Conservation (phyloP, 2,329 filamentous ascomycete genomes). For the Fonsecaea nubica region DNA sequence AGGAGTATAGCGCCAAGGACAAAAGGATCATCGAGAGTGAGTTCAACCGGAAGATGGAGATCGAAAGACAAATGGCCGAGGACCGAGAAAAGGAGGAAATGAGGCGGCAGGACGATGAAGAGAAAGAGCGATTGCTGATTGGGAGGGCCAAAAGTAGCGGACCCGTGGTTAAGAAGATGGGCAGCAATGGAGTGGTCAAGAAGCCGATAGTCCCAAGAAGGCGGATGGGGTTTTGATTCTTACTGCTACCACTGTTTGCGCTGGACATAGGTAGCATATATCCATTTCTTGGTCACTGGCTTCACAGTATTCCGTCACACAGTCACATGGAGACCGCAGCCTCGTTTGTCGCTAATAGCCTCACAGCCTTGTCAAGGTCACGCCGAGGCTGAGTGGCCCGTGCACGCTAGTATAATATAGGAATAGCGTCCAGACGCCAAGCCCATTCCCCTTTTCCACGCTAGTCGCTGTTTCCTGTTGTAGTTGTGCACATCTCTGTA, state of each 20-base stretch:
- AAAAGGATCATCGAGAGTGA: constrained; percentile 88
- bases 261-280: background rate
- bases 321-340: background rate
- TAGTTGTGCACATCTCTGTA: background rate
- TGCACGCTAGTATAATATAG: constrained; percentile 15
- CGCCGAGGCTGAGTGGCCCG: background rate
- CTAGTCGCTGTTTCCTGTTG: constrained; percentile 4
- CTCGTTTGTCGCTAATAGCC: background rate
- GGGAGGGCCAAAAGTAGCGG: constrained; percentile 32
- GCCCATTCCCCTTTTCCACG: constrained; percentile 11
- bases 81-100: constrained; percentile 83
- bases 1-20: constrained; percentile 87
- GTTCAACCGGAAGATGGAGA: constrained; percentile 91
- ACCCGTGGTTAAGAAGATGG: constrained; percentile 40
- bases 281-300: background rate
- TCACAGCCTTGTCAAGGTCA: background rate
- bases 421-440: constrained; percentile 13
- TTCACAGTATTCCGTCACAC: background rate
- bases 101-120: constrained; percentile 51
- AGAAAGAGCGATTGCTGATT: constrained; percentile 43
- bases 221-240: constrained; percentile 37
- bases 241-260: background rate
- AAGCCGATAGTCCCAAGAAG: constrained; percentile 38
- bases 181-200: constrained; percentile 41
- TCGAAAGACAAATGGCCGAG: constrained; percentile 88